These are phyloP conservation scores for Hymenoscyphus fructigenus DNA, from an alignment of 2,329 filamentous ascomycete species.

Conservation along the genomic window DNA sequence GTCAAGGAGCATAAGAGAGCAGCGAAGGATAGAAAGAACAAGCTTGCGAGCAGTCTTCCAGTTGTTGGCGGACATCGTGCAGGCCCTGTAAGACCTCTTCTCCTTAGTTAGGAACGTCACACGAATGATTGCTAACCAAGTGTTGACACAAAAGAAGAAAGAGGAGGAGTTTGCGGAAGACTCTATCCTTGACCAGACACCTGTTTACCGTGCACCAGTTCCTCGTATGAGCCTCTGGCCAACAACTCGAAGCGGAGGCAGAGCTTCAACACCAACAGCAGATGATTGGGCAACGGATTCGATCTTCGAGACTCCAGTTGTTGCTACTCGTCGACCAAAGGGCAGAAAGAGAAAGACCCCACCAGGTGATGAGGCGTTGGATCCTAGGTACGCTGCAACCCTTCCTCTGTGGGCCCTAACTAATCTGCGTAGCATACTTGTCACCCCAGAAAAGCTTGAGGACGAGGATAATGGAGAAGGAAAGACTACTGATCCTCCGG, in stretches of 20 bases:
- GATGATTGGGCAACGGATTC: conserved; percentile 23
- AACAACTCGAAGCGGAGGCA: conserved; percentile 11
- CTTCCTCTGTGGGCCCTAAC: conserved; percentile 8
- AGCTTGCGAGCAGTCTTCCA: conserved; percentile 1
- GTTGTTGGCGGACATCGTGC: conserved; percentile 7
- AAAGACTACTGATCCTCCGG: conserved; percentile 27
- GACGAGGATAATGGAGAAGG: conserved; percentile 22
- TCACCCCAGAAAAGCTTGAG: conserved; percentile 27
- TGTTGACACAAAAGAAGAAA: conserved; percentile 7
- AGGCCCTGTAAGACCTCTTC: conserved; percentile 18
- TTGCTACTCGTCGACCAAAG: conserved; percentile 19
- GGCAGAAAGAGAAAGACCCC: not conserved
- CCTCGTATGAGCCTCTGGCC: conserved; percentile 37
- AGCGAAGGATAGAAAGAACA: conserved; percentile 28
- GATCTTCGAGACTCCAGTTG: conserved; percentile 33
- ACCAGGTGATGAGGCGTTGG: conserved; percentile 10
- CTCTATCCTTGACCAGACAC: conserved; percentile 17
- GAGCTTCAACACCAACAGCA: conserved; percentile 12
- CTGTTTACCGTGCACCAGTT: conserved; percentile 32
- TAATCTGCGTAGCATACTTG: conserved; percentile 21
- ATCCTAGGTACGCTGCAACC: conserved; percentile 26
- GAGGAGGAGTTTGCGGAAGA: not conserved
- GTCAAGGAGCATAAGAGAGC: conserved; percentile 70
- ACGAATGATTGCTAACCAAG: not conserved
- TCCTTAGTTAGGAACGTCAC: not conserved